These are phyloP conservation scores for Trichoderma atroviride DNA, from an alignment of 2,329 filamentous ascomycete genomes.

Conservation along the genomic window DNA sequence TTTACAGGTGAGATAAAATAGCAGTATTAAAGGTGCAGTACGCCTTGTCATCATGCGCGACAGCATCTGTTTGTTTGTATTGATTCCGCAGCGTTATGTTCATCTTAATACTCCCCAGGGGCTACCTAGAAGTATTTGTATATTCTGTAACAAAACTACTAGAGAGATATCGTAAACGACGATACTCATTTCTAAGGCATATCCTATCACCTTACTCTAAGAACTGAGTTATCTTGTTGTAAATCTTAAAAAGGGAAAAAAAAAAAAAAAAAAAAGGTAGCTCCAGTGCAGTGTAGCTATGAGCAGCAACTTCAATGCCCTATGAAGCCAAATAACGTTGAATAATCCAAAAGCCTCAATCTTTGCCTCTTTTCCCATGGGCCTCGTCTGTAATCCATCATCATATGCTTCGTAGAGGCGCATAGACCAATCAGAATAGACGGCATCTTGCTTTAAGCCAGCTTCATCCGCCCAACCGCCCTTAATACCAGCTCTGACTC, in stretches of 20 bases:
- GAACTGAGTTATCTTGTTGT: too few species aligned
- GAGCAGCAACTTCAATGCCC: neutral
- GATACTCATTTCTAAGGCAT: neutral
- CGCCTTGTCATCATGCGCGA: neutral
- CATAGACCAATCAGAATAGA: neutral
- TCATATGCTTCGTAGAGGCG: neutral
- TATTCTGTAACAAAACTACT: neutral
- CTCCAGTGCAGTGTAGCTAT: neutral
- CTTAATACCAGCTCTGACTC: neutral
- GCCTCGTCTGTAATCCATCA: neutral
- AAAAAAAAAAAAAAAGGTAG: too few species aligned
- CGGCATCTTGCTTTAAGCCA: neutral
- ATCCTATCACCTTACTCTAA: too few species aligned
- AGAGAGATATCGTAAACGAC: neutral
- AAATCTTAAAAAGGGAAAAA: too few species aligned
- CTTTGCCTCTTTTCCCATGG: neutral
- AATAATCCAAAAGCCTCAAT: too few species aligned
- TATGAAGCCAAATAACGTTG: neutral
- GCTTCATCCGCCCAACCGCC: neutral
- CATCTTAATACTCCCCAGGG: neutral
- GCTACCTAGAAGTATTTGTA: too few species aligned
- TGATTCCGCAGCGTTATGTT: neutral
- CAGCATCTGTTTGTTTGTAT: neutral
- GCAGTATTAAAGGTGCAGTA: neutral
- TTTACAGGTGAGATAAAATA: neutral